phyloP scores from a whole-genome alignment of 192 early-diverging fungal species.

The Piromyces sp. region DNA sequence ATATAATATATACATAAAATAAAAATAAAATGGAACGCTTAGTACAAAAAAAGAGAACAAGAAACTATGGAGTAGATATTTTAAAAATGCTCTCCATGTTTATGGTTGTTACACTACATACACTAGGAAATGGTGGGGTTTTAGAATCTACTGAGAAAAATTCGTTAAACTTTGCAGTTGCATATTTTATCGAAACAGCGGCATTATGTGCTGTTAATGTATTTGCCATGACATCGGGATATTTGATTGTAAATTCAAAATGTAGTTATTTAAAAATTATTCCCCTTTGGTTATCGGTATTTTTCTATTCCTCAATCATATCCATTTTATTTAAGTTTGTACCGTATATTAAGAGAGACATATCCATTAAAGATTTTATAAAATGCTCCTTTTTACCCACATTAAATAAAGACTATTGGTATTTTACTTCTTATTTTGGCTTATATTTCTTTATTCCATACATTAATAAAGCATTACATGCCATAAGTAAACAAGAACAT shows the following conservation, averaged over 20 bases:
- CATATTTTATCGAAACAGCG: not conserved
- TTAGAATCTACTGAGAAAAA: not conserved
- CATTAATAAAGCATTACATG: not conserved
- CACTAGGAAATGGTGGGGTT: not conserved
- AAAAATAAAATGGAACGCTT: too few relatives aligned
- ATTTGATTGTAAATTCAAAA: not conserved
- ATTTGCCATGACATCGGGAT: not conserved
- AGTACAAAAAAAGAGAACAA: not conserved
- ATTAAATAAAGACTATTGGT: not conserved
- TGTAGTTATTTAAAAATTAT: not conserved
- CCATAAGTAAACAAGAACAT: not conserved
- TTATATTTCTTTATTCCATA: not conserved
- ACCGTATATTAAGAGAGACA: not conserved
- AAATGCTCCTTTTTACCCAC: not conserved
- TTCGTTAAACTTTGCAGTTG: not conserved
- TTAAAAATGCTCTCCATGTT: not conserved
- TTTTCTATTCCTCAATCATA: not conserved
- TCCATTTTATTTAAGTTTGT: not conserved
- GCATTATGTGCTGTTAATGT: not conserved
- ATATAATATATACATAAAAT: too few relatives aligned
- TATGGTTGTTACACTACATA: not conserved
- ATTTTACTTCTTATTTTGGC: not conserved
- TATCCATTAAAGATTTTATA: not conserved
- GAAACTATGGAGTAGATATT: not conserved
- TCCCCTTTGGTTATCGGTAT: not conserved